Evolutionary conservation across 148 eudicot genomes (phyloP), one percentile per base, ranked within the genome.

Genomic region (Nepenthes mirabilis): DNA sequence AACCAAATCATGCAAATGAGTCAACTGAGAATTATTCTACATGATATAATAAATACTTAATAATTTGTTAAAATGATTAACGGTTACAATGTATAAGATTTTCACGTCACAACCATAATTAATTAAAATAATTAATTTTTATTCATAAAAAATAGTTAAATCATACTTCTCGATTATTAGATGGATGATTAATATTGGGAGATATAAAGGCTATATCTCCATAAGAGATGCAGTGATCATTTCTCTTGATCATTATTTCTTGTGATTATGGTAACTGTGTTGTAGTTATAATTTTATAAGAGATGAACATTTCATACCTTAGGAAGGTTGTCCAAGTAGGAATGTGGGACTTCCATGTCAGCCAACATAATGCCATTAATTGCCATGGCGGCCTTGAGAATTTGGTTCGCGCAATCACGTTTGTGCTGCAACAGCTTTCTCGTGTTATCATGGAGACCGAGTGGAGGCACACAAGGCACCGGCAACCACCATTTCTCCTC

Each of bases 401-500:
- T 79, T 67, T 85, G 91, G 62, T 75, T 79, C 2, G 82, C 72
- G 61, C 79, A 75, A 47, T 82, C 87, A 2, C 87, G 82, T 56
- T 64, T 80, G 55, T 79, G 74, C 65, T 77, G 87, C 66, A 85
- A 55, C 61, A 71, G 72, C 57, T 85, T 85, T 60, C 80, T 71
- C 14, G 72, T 60, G 5, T 71, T 72, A 34, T 85, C 87, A 34
- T 62, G 74, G 4, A 82, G 80, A 61, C 91, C 91, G 34, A 77
- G 79, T 52, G 70, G 71, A 23, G 91, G 82, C 37, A 85, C 84
- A 2, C 82, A 76, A 37, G 87, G 87, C 53, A 78, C 79, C n/a
- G 91, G 91, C 33, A 85, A 68, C 91, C 91, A 85, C 91, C 91
- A 85, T 47, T 85, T 85, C 47, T 85, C 87, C 58, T 75, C 81